Evolutionary conservation across 2,329 filamentous ascomycete genomes (phyloP), one percentile per base, ranked within the genome.

Genomic region (Amphichorda felina): DNA sequence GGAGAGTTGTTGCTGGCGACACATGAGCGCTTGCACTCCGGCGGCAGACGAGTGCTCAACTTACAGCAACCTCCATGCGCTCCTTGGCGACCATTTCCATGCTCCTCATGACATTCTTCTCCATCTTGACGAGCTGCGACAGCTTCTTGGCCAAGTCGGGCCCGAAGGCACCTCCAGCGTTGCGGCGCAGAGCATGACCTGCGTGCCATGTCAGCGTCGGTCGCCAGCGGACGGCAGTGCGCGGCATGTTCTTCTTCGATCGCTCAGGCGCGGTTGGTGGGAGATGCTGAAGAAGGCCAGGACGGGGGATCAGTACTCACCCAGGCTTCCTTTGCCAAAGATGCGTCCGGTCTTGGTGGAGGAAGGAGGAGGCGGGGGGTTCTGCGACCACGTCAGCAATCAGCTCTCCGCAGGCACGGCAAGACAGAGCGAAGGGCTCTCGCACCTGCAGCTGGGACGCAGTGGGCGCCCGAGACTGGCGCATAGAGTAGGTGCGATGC

Each of bases 21-120:
- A 5, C 9, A 18, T 31, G 29, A 17, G 6, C 21, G 8, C 6
- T 8, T 31, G 6, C 18, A 3, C 16, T 18, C 9, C 29, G 5
- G 16, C 16, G 15, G 29, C 4, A 9, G 15, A 31, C 11, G 29
- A 10, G 8, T 3, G 4, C 8, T 4, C 27, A 16, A 72, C 85
- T 54, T 82, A 94, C 87, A 54, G 91, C 91, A 46, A 95, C 89
- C 53, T 96, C 91, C 87, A 96, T 96, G 50, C 91, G 80, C 70
- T 98, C 91, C 53, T 87, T 81, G 31, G 87, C 87, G 36, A 96
- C 91, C 34, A 86, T 72, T 59, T 98, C 91, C 72, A 96, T 79
- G 58, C 87, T 95, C 60, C 91, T 86, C 91, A 98, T 98, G 38
- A 95, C 85, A 57, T 98, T 96, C 79, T 98, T 98, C 68, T 98